Conservation (phyloP, 805 yeast species). For the Naumovozyma dairenensis region DNA sequence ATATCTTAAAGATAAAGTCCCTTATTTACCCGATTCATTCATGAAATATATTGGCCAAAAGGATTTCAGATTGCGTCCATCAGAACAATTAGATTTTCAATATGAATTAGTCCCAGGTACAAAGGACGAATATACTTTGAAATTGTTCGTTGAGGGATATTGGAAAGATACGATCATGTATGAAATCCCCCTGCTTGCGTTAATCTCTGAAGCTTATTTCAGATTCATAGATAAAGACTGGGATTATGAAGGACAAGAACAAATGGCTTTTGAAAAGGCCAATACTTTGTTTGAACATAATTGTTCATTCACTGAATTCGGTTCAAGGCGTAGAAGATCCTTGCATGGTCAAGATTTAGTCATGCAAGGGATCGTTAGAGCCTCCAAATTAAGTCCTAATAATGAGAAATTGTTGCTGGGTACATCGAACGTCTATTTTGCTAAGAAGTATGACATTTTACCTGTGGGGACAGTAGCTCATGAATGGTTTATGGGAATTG, state of each 20-base stretch:
- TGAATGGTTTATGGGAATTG: conserved; percentile 97
- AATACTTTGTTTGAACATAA: conserved; percentile 38
- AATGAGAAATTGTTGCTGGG: conserved; percentile 44
- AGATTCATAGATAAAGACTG: conserved; percentile 78
- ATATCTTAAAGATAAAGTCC: conserved; percentile 44
- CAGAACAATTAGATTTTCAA: conserved; percentile 40
- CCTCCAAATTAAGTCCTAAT: conserved; percentile 25
- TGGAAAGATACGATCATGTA: conserved; percentile 82
- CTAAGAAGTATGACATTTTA: conserved; percentile 48
- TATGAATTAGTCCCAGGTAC: conserved; percentile 26
- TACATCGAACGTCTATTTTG: conserved; percentile 79
- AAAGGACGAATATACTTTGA: conserved; percentile 31
- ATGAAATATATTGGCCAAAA: conserved; percentile 39
- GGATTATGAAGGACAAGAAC: conserved; percentile 62
- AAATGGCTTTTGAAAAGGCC: conserved; percentile 50
- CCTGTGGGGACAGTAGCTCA: conserved; percentile 96
- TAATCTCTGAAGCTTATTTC: conserved; percentile 85
- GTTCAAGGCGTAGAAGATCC: conserved; percentile 83
- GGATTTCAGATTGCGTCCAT: conserved; percentile 50
- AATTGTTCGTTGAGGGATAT: conserved; percentile 46
- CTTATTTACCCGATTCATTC: conserved; percentile 58
- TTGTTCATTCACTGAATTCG: conserved; percentile 81
- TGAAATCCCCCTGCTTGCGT: conserved; percentile 77
- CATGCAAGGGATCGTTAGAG: conserved; percentile 48
- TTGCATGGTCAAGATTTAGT: conserved; percentile 61